Evolutionary conservation across 2,329 filamentous ascomycete species (phyloP).

Genomic region (Epichloe sp.): DNA sequence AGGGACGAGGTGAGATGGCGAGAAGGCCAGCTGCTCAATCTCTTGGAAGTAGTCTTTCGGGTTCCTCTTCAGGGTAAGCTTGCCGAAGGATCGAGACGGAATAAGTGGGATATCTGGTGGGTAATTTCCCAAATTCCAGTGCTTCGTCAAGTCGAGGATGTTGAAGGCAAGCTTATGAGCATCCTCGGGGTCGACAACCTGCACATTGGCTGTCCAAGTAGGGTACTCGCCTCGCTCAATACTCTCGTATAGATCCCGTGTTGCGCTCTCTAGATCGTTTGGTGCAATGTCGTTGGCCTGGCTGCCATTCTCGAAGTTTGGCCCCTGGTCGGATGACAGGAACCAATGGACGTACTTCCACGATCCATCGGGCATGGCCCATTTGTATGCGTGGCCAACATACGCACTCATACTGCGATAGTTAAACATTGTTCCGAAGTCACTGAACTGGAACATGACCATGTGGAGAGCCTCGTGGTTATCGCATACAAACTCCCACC

Average conservation of each 20-base stretch:
- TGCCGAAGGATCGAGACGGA: conserved; percentile 47
- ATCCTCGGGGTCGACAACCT: conserved; percentile 48
- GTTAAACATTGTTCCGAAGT: conserved; percentile 52
- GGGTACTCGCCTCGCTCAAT: conserved; percentile 49
- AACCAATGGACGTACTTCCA: conserved; percentile 57
- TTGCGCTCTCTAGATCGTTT: conserved; percentile 49
- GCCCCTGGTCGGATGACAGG: conserved; percentile 49
- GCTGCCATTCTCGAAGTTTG: conserved; percentile 43
- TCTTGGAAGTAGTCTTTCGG: conserved; percentile 56
- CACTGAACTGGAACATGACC: conserved; percentile 53
- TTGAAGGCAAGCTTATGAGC: conserved; percentile 49
- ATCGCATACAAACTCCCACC: conserved; percentile 32
- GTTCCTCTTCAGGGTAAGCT: conserved; percentile 52
- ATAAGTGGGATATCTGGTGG: conserved; percentile 18
- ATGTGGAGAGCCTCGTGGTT: conserved; percentile 52
- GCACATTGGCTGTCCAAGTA: conserved; percentile 51
- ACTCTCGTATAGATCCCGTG: conserved; percentile 50
- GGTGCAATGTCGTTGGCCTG: conserved; percentile 40
- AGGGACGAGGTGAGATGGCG: conserved; percentile 49
- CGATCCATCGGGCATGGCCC: conserved; percentile 49
- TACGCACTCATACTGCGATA: conserved; percentile 57
- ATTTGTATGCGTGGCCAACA: conserved; percentile 54
- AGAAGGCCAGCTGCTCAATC: conserved; percentile 55
- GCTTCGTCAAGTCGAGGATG: conserved; percentile 57
- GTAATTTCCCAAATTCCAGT: conserved; percentile 47